phyloP scores from a whole-genome alignment of 495 filamentous ascomycete genomes.

The Aspergillus kassunensis region DNA sequence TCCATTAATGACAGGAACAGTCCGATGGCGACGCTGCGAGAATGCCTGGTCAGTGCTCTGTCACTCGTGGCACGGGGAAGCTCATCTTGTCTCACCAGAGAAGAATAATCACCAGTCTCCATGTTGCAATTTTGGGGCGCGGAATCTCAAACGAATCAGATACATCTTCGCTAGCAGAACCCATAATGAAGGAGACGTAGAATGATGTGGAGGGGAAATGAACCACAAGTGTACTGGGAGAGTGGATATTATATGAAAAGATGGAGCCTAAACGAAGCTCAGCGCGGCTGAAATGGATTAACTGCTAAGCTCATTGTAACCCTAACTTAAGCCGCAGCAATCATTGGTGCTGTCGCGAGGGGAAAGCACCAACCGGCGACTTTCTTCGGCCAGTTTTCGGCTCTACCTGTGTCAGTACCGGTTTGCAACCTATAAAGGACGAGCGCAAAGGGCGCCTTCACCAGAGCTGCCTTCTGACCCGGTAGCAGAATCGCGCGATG shows the following conservation, averaged over 20 bases:
- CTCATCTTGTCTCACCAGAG: neutral
- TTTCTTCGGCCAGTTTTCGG: neutral
- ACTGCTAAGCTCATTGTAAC: too few relatives aligned
- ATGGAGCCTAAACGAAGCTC: too few relatives aligned
- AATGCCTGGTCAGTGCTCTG: neutral
- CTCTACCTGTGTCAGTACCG: neutral
- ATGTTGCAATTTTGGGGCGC: neutral
- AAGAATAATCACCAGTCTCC: neutral
- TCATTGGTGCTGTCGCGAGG: neutral
- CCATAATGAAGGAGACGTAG: neutral
- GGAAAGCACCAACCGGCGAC: neutral
- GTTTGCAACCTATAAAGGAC: neutral
- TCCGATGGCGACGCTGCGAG: constrained; percentile 2
- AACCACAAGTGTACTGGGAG: too few relatives aligned
- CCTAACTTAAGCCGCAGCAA: neutral
- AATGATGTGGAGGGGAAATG: too few relatives aligned
- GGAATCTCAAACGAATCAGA: neutral
- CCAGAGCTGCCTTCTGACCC: neutral
- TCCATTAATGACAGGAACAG: constrained; percentile 8
- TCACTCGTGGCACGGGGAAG: neutral
- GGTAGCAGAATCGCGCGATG: neutral
- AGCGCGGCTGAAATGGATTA: too few relatives aligned
- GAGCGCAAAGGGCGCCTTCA: neutral
- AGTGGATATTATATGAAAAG: too few relatives aligned
- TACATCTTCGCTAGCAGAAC: neutral